A percentile compares a stretch with the other conserved stretches of the same genome.
Evolutionary conservation across 257 asterid species (phyloP).

Genomic region (Vinca minor): DNA sequence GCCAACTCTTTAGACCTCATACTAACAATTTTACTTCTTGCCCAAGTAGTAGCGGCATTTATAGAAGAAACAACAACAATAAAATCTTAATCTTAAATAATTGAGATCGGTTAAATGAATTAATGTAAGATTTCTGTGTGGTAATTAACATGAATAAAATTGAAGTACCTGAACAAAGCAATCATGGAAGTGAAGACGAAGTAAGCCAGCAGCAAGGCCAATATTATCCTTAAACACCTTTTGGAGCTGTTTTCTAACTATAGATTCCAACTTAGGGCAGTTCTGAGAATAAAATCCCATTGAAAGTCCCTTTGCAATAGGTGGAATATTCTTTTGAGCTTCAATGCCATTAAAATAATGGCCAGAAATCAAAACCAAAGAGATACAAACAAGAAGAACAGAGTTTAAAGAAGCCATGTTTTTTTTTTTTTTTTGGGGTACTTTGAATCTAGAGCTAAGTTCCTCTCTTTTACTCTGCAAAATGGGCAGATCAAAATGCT

Average conservation of each 20-base stretch:
- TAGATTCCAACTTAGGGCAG: slow-evolving; percentile 45
- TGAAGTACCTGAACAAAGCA: slow-evolving; percentile 56
- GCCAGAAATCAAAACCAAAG: slow-evolving; percentile 15
- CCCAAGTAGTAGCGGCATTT: too few species aligned
- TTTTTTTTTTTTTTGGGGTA: too few species aligned
- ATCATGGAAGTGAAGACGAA: slow-evolving; percentile 66
- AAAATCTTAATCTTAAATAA: too few species aligned
- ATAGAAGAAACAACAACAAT: too few species aligned
- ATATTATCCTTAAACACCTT: slow-evolving; percentile 38
- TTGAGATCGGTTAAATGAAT: too few species aligned
- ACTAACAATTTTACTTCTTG: too few species aligned
- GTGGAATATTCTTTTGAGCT: slow-evolving; percentile 29
- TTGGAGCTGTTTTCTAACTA: slow-evolving; percentile 33
- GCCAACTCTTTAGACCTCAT: too few species aligned
- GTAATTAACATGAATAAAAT: too few species aligned
- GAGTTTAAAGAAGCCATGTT: slow-evolving; percentile 11
- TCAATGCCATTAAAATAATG: slow-evolving; percentile 14
- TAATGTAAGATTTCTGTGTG: neutral
- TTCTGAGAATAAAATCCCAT: slow-evolving; percentile 32
- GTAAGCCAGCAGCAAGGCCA: slow-evolving; percentile 73
- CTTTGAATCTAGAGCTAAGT: too few species aligned
- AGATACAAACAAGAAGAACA: slow-evolving; percentile 16
- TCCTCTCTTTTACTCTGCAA: too few species aligned
- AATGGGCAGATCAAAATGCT: too few species aligned
- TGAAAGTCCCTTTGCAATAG: slow-evolving; percentile 45